Evolutionary conservation across 176 grass and related monocot genomes (phyloP).

Genomic region (Bolboschoenus planiculmis): DNA sequence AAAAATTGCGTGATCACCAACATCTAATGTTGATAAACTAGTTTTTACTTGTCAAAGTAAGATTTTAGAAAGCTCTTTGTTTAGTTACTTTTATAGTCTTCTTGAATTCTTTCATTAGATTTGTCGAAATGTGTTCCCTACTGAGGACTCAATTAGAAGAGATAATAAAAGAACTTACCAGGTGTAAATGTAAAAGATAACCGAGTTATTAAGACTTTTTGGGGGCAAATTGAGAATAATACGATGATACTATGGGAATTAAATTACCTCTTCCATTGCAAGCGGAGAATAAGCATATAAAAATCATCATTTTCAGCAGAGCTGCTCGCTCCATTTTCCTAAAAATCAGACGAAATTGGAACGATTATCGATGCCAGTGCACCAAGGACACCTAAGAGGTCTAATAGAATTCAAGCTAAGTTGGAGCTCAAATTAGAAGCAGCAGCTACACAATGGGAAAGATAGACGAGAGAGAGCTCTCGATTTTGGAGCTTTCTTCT

Average conservation of each 20-base stretch:
- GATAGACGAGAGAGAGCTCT: neutral
- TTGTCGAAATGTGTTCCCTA: neutral
- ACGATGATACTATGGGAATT: neutral
- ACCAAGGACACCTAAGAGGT: neutral
- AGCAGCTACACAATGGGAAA: neutral
- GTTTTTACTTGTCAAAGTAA: neutral
- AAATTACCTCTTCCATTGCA: conserved; percentile 21
- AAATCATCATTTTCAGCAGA: neutral
- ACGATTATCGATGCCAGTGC: neutral
- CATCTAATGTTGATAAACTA: neutral
- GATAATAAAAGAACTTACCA: neutral
- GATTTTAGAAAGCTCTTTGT: neutral
- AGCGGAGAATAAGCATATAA: conserved; percentile 5
- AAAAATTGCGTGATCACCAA: neutral
- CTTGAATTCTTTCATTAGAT: no score
- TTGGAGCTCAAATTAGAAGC: conserved; percentile 12
- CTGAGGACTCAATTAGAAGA: neutral
- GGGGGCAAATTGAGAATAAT: neutral
- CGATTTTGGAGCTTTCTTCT: neutral
- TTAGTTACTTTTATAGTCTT: no score
- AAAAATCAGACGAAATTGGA: neutral
- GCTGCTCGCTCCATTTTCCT: conserved; percentile 4
- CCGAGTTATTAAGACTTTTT: neutral
- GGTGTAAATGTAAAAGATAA: neutral
- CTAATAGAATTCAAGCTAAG: neutral